These are phyloP conservation scores for Aleurites moluccanus DNA, from an alignment of 441 rosid species.

Conservation along the genomic window DNA sequence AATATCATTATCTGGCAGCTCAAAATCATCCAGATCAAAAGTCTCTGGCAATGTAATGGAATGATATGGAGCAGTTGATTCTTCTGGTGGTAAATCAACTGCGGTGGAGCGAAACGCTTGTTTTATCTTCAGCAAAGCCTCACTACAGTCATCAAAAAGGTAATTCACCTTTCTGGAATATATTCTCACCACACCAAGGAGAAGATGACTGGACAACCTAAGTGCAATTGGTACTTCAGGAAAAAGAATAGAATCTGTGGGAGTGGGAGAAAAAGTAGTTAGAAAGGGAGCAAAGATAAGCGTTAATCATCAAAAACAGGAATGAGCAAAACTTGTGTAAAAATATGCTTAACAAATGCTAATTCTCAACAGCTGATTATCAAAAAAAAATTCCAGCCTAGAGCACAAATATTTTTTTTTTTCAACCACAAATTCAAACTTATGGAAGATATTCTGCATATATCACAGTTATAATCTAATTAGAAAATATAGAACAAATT, in stretches of 20 bases:
- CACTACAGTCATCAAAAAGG: slow-evolving; percentile 99
- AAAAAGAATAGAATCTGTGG: slow-evolving; percentile 95
- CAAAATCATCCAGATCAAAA: slow-evolving; percentile 99
- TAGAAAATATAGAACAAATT: no score
- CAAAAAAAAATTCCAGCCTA: neutral
- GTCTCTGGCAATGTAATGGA: slow-evolving; percentile 99
- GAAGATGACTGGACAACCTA: slow-evolving; percentile 95
- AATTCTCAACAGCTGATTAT: no score
- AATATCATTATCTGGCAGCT: slow-evolving; percentile 95
- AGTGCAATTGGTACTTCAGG: slow-evolving; percentile 98
- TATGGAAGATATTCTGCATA: neutral
- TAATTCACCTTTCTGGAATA: slow-evolving; percentile 97
- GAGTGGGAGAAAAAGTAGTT: slow-evolving; percentile 11
- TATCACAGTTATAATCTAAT: neutral
- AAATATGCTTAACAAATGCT: neutral
- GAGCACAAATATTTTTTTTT: neutral
- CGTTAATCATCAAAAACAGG: slow-evolving; percentile 3
- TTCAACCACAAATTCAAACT: neutral
- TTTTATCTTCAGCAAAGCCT: slow-evolving; percentile 95
- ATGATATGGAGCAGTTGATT: slow-evolving; percentile 98
- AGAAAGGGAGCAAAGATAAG: slow-evolving; percentile 7
- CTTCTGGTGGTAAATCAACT: slow-evolving; percentile 99
- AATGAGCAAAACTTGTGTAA: neutral
- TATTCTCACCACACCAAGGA: slow-evolving; percentile 99
- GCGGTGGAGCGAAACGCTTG: slow-evolving; percentile 99